Conservation (phyloP, 805 yeast species). For the Scheffersomyces coipomensis region DNA sequence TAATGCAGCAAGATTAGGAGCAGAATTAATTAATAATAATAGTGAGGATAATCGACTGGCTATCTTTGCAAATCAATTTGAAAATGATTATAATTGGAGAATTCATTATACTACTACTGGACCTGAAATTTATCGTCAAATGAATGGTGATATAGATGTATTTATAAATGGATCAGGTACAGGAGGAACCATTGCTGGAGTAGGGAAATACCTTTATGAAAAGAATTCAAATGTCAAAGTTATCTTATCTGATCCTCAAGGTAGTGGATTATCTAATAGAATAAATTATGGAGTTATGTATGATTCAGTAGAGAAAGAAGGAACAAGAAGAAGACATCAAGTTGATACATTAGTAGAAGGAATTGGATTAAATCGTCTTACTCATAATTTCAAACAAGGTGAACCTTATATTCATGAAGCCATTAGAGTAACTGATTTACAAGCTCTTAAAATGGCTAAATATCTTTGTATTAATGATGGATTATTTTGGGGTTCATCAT, state of each 20-base stretch:
- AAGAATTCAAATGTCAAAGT: constrained; percentile 45
- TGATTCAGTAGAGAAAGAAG: constrained; percentile 84
- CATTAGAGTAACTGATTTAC: constrained; percentile 71
- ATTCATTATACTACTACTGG: constrained; percentile 83
- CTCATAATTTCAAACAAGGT: constrained; percentile 75
- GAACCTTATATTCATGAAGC: constrained; percentile 74
- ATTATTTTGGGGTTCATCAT: constrained; percentile 84
- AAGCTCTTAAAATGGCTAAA: constrained; percentile 88
- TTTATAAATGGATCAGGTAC: constrained; percentile 95
- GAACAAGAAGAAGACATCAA: constrained; percentile 91
- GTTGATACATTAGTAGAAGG: constrained; percentile 96
- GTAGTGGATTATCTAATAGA: constrained; percentile 85
- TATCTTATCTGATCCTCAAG: constrained; percentile 92
- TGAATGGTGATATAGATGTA: constrained; percentile 61
- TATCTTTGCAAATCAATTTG: constrained; percentile 93
- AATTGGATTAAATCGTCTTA: constrained; percentile 84
- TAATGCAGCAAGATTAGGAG: constrained; percentile 74
- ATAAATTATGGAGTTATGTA: constrained; percentile 93
- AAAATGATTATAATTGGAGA: constrained; percentile 87
- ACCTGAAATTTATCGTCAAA: constrained; percentile 85
- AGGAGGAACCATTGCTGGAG: constrained; percentile 96
- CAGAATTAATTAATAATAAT: constrained; percentile 48
- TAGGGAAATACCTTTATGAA: constrained; percentile 76
- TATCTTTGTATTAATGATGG: constrained; percentile 82
- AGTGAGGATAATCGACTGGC: constrained; percentile 47